Evolutionary conservation across 495 filamentous ascomycete genomes (phyloP), one percentile per base, ranked within the genome.

Genomic region (Penicillium egyptiacum): DNA sequence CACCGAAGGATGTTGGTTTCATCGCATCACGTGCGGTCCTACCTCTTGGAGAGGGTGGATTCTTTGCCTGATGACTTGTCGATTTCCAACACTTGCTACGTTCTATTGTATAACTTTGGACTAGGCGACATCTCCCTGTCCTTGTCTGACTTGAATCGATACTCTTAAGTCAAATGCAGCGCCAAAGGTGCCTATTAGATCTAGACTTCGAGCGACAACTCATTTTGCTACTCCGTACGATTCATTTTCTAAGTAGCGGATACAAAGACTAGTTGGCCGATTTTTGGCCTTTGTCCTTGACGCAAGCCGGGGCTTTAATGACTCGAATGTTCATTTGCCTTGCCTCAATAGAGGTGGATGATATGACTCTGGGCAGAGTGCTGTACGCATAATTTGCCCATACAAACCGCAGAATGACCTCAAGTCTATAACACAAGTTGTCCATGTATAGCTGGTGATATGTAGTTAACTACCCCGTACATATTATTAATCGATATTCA

Each of bases 1-100:
- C 52, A 45, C 16, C 22, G 0, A 4, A 16, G 12, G 6, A 10
- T 28, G 35, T 41, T n/a, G 22, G 30, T 30, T n/a, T 10, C 8
- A 22, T 39, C 1, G 2, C 16, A n/a, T 55, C 53, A 55, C 53
- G 53, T 55, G 53, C 39, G 4, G 30, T 33, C 11, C 1, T 33
- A 5, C 30, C 11, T 30, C 9, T 30, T 11, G 28, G 10, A 30
- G 0, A 4, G 23, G 23, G 26, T 47, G 45, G 26, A 10, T 39
- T 30, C 17, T n/a, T 20, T 31, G 14, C 16, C 43, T 28, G 23
- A 2, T 17, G 5, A 9, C 11, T 7, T 26, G 6, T 46, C 35
- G 35, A n/a, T 9, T 37, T n/a, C 14, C 5, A 37, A n/a, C 5
- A 2, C 14, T 7, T n/a, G 14, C 33, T 7, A 35, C 14, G 12